Percentiles rank a stretch among this genome's conserved stretches.
phyloP scores from a whole-genome alignment of 805 yeast genomes.

The Yarrowia hollandica region DNA sequence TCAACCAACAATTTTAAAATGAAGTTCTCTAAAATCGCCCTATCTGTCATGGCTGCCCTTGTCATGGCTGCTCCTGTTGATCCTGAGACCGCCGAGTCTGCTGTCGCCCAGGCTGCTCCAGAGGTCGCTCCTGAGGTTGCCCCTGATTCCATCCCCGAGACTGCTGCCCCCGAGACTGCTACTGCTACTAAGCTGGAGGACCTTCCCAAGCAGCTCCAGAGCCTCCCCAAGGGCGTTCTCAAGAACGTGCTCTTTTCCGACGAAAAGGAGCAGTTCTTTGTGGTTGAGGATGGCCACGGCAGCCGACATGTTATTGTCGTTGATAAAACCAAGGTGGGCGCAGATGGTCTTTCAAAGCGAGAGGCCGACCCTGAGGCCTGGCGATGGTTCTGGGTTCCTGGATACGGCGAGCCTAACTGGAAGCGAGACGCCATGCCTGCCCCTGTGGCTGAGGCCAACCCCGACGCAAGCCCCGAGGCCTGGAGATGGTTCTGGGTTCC shows the following conservation, averaged over 20 bases:
- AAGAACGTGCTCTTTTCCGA: background rate
- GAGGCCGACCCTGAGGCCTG: constrained; percentile 10
- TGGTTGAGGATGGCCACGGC: background rate
- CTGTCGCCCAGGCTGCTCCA: background rate
- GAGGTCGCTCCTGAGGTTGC: background rate
- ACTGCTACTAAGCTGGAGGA: background rate
- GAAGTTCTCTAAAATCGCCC: constrained; percentile 22
- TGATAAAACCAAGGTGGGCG: background rate
- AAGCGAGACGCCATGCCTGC: constrained; percentile 24
- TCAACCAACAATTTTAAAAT: background rate
- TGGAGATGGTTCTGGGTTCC: no score
- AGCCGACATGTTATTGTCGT: background rate
- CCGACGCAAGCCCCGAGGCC: no score
- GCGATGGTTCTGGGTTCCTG: constrained; percentile 16
- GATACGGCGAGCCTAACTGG: constrained; percentile 18
- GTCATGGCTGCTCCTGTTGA: constrained; percentile 4
- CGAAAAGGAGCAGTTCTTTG: background rate
- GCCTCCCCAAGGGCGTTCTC: constrained; percentile 11
- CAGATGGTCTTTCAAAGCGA: constrained; percentile 10
- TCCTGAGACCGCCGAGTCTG: background rate
- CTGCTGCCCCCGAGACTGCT: background rate
- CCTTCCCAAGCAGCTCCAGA: constrained; percentile 12
- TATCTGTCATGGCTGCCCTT: background rate
- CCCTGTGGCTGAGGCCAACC: background rate
- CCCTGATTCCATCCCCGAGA: no score